Evolutionary conservation across 495 filamentous ascomycete species (phyloP).

Genomic region (Collariella sp.): DNA sequence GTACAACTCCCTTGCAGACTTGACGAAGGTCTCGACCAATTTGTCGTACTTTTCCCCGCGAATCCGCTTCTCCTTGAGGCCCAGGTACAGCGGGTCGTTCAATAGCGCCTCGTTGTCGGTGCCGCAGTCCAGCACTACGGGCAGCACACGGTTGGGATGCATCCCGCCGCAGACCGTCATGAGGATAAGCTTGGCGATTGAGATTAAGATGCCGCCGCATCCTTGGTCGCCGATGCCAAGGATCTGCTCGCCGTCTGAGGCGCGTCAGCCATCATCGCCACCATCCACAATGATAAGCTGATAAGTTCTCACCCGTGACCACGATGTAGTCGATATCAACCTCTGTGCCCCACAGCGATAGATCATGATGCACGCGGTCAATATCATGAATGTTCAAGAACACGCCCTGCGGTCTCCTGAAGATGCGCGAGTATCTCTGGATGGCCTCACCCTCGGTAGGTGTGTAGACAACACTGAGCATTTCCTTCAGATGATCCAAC

Average conservation of each 20-base stretch:
- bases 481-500: conserved; percentile 53
- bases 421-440: conserved; percentile 71
- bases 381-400: conserved; percentile 52
- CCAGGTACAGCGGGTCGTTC: conserved; percentile 75
- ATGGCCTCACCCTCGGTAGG: conserved; percentile 92
- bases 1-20: conserved; percentile 55
- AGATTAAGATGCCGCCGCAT: conserved; percentile 80
- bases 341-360: conserved; percentile 56
- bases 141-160: conserved; percentile 68
- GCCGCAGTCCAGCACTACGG: conserved; percentile 81
- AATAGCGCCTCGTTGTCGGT: conserved; percentile 73
- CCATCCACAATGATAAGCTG: too few relatives aligned
- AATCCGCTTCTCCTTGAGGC: conserved; percentile 55
- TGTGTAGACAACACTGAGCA: conserved; percentile 84
- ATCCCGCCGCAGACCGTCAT: conserved; percentile 82
- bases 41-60: conserved; percentile 68
- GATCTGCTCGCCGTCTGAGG: conserved; percentile 50
- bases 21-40: conserved; percentile 68
- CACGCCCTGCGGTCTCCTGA: conserved; percentile 63
- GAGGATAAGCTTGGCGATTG: conserved; percentile 71
- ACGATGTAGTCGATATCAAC: conserved; percentile 87
- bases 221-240: conserved; percentile 88
- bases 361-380: conserved; percentile 50
- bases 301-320: conserved; percentile 52
- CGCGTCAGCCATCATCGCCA: not conserved